phyloP scores from a whole-genome alignment of 1,139 yeast species.

The Lodderomyces parapsilosis region DNA sequence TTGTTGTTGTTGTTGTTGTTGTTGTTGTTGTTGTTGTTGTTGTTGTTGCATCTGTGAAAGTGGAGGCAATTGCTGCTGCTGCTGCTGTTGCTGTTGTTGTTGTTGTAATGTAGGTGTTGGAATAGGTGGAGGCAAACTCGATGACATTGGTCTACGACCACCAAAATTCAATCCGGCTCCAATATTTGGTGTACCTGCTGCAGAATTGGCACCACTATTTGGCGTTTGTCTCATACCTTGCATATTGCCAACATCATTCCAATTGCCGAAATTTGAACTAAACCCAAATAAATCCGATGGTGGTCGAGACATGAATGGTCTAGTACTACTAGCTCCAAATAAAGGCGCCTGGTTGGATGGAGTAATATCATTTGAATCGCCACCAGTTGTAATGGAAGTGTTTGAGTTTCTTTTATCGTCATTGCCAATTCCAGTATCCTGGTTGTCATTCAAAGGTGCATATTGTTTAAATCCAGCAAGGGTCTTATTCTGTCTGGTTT shows the following conservation, averaged over 20 bases:
- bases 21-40: conserved; percentile 2
- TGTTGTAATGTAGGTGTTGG: conserved; percentile 9
- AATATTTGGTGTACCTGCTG: conserved; percentile 3
- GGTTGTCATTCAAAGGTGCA: not conserved
- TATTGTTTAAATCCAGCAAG: conserved; percentile 7
- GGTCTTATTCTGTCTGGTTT: conserved; percentile 11
- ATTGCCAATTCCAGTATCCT: not conserved
- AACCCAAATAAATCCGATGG: conserved; percentile 6
- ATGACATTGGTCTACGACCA: conserved; percentile 2
- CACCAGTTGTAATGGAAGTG: not conserved
- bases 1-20: conserved; percentile 6
- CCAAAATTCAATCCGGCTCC: not conserved
- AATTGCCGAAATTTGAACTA: conserved; percentile 6
- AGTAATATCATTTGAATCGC: not conserved
- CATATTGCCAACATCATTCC: conserved; percentile 5
- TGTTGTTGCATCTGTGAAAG: conserved; percentile 5
- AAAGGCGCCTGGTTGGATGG: conserved; percentile 1
- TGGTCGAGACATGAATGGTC: conserved; percentile 4
- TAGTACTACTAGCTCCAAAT: not conserved
- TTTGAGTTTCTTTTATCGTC: not conserved
- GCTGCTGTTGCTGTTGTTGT: conserved; percentile 8
- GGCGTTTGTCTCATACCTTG: conserved; percentile 5
- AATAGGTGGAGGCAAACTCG: conserved; percentile 6
- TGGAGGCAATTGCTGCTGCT: not conserved
- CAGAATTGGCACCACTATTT: conserved; percentile 1